phyloP scores from a whole-genome alignment of 345 rosid genomes.

The Eucalyptus regnans region DNA sequence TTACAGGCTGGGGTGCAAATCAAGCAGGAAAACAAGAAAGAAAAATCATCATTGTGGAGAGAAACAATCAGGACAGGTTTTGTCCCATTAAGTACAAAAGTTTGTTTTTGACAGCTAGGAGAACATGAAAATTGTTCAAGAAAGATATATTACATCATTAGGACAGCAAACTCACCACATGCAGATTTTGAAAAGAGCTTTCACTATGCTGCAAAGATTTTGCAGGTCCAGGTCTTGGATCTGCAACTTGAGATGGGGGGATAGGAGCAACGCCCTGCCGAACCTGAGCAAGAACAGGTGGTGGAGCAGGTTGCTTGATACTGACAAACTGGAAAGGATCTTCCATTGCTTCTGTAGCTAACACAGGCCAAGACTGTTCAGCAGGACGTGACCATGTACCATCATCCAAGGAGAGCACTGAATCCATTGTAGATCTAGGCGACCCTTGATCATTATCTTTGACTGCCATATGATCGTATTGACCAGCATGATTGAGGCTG shows the following conservation, averaged over 20 bases:
- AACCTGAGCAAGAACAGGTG: conserved; percentile 88
- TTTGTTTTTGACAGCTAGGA: not conserved
- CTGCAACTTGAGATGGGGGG: conserved; percentile 91
- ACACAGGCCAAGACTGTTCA: conserved; percentile 30
- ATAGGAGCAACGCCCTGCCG: conserved; percentile 52
- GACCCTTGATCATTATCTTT: conserved; percentile 31
- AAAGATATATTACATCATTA: not conserved
- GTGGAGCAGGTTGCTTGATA: conserved; percentile 81
- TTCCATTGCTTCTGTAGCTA: conserved; percentile 44
- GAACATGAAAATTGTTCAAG: not conserved
- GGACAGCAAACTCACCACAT: conserved; percentile 48
- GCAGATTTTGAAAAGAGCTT: conserved; percentile 66
- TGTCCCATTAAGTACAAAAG: not conserved
- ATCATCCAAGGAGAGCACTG: conserved; percentile 89
- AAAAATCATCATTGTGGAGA: not conserved
- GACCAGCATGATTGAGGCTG: conserved; percentile 43
- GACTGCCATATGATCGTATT: conserved; percentile 18
- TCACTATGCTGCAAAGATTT: conserved; percentile 46
- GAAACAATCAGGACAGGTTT: not conserved
- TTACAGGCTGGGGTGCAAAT: conserved; percentile 50
- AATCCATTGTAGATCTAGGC: conserved; percentile 43
- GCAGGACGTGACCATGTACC: conserved; percentile 62
- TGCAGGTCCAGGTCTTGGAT: conserved; percentile 98
- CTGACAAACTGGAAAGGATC: conserved; percentile 77
- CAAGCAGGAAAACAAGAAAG: not conserved